Percentiles rank a stretch among this genome's conserved stretches.
phyloP scores from a whole-genome alignment of 1,139 yeast species.

The Scheffersomyces quercinus region DNA sequence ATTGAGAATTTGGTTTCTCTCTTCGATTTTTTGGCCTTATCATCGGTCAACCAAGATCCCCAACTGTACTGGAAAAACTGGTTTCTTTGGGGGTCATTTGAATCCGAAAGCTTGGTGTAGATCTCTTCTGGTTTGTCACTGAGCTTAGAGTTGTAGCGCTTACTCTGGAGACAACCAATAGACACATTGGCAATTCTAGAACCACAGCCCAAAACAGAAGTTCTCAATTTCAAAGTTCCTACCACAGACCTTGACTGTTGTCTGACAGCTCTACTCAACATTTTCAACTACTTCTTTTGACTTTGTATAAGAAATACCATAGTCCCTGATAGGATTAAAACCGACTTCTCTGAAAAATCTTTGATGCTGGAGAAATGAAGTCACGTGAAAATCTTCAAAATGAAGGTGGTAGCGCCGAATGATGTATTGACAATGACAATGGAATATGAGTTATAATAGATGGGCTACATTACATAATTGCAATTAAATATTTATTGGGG shows the following conservation, averaged over 20 bases:
- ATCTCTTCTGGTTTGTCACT: conserved; percentile 33
- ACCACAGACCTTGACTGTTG: neutral
- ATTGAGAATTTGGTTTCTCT: conserved; percentile 84
- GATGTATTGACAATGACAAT: too few relatives aligned
- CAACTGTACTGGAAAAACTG: conserved; percentile 85
- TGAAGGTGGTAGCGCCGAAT: too few relatives aligned
- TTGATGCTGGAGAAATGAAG: too few relatives aligned
- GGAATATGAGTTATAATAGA: too few relatives aligned
- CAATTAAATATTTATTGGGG: too few relatives aligned
- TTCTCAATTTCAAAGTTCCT: neutral
- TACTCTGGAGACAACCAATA: neutral
- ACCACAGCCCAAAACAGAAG: neutral
- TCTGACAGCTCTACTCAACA: conserved; percentile 3
- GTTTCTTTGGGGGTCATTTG: conserved; percentile 67
- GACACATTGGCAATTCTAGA: neutral
- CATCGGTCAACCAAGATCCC: conserved; percentile 93
- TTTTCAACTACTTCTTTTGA: neutral
- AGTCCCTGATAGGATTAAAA: too few relatives aligned
- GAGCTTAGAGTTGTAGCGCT: conserved; percentile 13
- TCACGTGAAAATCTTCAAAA: too few relatives aligned
- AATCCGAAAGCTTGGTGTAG: conserved; percentile 57
- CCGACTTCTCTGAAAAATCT: too few relatives aligned
- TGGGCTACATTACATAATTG: too few relatives aligned
- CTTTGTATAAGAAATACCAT: too few relatives aligned
- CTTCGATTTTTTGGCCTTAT: conserved; percentile 66